Conservation (phyloP, 192 early-diverging fungal genomes). For the Helicostylum pulchrum region DNA sequence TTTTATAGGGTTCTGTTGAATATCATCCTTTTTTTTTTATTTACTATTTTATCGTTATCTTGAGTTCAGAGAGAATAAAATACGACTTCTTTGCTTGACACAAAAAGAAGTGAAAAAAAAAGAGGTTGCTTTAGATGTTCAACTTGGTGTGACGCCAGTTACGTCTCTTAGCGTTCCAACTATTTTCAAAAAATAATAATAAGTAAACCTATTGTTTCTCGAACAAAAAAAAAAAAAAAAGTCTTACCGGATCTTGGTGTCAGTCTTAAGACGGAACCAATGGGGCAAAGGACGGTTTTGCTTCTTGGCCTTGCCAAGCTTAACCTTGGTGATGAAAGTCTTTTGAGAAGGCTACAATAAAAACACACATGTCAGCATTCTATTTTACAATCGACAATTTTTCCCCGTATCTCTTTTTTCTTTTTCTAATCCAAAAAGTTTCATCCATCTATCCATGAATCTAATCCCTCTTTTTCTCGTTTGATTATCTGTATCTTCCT, state of each 20-base stretch:
- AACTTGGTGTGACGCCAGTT: slow-evolving; percentile 99
- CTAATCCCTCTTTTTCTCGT: too few species aligned
- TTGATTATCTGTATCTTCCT: too few species aligned
- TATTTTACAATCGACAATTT: too few species aligned
- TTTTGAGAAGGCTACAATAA: slow-evolving; percentile 88
- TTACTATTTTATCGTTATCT: background rate
- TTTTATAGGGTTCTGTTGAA: background rate
- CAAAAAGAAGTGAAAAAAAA: slow-evolving; percentile 2
- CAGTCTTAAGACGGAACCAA: slow-evolving; percentile 96
- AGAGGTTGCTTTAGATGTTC: slow-evolving; percentile 71
- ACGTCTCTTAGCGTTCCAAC: slow-evolving; percentile 98
- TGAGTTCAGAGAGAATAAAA: background rate
- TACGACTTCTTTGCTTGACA: too few species aligned
- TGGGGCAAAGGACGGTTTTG: slow-evolving; percentile 98
- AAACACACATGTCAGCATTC: background rate
- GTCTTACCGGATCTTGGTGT: slow-evolving; percentile 81
- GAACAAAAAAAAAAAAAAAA: background rate
- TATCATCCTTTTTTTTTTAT: slow-evolving; percentile 1
- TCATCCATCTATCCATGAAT: too few species aligned
- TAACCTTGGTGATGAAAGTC: slow-evolving; percentile 95
- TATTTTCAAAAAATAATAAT: slow-evolving; percentile 28
- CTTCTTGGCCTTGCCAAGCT: slow-evolving; percentile 97
- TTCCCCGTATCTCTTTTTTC: too few species aligned
- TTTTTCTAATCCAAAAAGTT: too few species aligned
- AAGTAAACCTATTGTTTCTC: background rate